Evolutionary conservation across 106 monocot species (phyloP).

Genomic region (Narthecium ossifragum): DNA sequence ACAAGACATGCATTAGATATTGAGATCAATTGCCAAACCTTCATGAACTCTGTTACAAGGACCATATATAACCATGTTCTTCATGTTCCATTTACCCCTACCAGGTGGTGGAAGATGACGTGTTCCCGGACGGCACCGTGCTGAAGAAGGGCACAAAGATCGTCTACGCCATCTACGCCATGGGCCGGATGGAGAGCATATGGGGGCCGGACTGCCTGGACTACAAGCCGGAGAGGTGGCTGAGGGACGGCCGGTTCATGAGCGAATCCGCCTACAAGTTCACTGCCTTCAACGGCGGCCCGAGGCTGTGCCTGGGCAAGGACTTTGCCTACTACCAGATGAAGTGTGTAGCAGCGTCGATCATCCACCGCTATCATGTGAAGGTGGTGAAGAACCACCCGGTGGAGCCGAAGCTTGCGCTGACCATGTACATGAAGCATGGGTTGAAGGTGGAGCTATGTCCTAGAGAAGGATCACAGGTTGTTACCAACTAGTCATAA

Average conservation of each 20-base stretch:
- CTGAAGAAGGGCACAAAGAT: slow-evolving; percentile 82
- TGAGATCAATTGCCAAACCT: no score
- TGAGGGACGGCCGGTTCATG: slow-evolving; percentile 29
- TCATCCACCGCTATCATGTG: slow-evolving; percentile 68
- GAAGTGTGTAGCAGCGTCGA: slow-evolving; percentile 69
- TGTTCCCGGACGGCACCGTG: slow-evolving; percentile 65
- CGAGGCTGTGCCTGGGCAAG: slow-evolving; percentile 82
- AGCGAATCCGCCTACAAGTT: slow-evolving; percentile 94
- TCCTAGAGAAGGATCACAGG: no score
- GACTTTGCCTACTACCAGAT: slow-evolving; percentile 97
- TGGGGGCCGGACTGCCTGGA: slow-evolving; percentile 89
- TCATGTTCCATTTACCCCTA: no score
- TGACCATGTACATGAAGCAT: slow-evolving; percentile 94
- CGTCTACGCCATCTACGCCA: slow-evolving; percentile 76
- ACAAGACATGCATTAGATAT: no score
- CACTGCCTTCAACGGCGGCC: slow-evolving; percentile 96
- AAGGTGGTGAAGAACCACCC: slow-evolving; percentile 57
- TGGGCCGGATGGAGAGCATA: slow-evolving; percentile 97
- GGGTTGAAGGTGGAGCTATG: slow-evolving; percentile 65
- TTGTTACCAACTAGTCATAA: no score
- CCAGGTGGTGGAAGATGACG: slow-evolving; percentile 53
- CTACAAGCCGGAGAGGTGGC: slow-evolving; percentile 78
- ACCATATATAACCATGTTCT: no score
- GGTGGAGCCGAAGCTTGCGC: slow-evolving; percentile 68
- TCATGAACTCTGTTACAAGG: no score